phyloP scores from a whole-genome alignment of 2,329 filamentous ascomycete genomes.

The Curvularia lunata region DNA sequence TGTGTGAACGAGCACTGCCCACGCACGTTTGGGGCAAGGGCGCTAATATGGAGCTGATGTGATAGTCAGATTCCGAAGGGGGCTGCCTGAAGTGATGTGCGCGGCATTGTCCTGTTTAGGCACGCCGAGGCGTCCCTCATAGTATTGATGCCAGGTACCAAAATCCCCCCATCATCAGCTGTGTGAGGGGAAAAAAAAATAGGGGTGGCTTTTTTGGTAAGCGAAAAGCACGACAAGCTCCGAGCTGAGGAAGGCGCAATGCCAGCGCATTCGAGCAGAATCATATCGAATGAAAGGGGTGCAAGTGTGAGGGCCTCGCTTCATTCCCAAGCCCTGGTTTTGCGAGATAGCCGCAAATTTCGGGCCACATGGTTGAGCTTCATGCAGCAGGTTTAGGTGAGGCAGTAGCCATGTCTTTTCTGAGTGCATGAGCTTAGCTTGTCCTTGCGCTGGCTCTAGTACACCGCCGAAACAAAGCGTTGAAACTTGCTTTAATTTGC shows the following conservation, averaged over 20 bases:
- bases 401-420: conserved; percentile 11
- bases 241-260: conserved; percentile 14
- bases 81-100: conserved; percentile 16
- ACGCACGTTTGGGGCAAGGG: not conserved
- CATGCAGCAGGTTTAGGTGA: conserved; percentile 12
- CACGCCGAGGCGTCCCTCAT: not conserved
- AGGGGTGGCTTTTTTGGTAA: not conserved
- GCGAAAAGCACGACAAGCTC: not conserved
- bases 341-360: conserved; percentile 13
- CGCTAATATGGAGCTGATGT: not conserved
- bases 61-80: conserved; percentile 3
- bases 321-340: conserved; percentile 8
- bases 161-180: not conserved
- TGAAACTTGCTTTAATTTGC: conserved; percentile 2
- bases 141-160: conserved; percentile 4
- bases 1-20: too few species aligned
- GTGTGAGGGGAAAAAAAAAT: not conserved
- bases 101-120: conserved; percentile 20
- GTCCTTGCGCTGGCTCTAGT: conserved; percentile 2
- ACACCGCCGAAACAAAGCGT: not conserved
- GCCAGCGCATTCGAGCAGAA: conserved; percentile 20
- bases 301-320: conserved; percentile 6
- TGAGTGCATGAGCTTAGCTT: conserved; percentile 2
- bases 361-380: conserved; percentile 5
- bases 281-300: not conserved